These are phyloP conservation scores for Wickerhamiella sergipiensis DNA, from an alignment of 805 yeast species.

Conservation along the genomic window DNA sequence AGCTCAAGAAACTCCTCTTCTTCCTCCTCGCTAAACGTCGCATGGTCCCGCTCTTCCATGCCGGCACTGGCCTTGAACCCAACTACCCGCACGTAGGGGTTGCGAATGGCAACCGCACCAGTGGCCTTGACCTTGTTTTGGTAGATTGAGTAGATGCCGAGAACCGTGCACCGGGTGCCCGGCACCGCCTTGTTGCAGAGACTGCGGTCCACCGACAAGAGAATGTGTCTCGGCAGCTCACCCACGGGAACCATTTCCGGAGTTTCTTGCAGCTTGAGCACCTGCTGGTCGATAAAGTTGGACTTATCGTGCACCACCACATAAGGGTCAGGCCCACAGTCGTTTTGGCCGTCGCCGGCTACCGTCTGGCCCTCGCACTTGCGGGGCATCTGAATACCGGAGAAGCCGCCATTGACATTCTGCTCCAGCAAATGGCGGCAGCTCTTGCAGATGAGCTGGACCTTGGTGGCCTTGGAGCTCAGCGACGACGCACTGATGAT, in stretches of 20 bases:
- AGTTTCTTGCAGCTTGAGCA: constrained; percentile 85
- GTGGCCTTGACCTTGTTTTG: constrained; percentile 49
- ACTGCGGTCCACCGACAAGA: constrained; percentile 78
- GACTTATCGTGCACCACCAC: constrained; percentile 88
- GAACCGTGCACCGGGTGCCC: constrained; percentile 82
- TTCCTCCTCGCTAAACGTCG: constrained; percentile 76
- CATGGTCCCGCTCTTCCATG: constrained; percentile 44
- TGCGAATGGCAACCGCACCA: constrained; percentile 70
- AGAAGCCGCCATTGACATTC: constrained; percentile 52
- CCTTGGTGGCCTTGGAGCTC: constrained; percentile 70
- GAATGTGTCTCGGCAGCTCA: constrained; percentile 91
- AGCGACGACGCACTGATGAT: constrained; percentile 83
- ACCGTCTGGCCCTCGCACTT: constrained; percentile 48
- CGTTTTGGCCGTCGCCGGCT: constrained; percentile 30
- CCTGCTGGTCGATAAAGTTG: constrained; percentile 88
- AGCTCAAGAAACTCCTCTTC: constrained; percentile 78
- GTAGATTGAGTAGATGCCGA: constrained; percentile 86
- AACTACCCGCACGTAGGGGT: constrained; percentile 75
- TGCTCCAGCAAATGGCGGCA: constrained; percentile 72
- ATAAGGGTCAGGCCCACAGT: constrained; percentile 88
- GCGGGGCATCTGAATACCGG: constrained; percentile 54
- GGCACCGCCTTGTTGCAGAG: constrained; percentile 86
- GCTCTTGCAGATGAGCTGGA: constrained; percentile 73
- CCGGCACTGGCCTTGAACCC: constrained; percentile 82
- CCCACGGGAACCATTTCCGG: constrained; percentile 99